Evolutionary conservation across 2,329 filamentous ascomycete genomes (phyloP).

Genomic region (Xylaria sp.): DNA sequence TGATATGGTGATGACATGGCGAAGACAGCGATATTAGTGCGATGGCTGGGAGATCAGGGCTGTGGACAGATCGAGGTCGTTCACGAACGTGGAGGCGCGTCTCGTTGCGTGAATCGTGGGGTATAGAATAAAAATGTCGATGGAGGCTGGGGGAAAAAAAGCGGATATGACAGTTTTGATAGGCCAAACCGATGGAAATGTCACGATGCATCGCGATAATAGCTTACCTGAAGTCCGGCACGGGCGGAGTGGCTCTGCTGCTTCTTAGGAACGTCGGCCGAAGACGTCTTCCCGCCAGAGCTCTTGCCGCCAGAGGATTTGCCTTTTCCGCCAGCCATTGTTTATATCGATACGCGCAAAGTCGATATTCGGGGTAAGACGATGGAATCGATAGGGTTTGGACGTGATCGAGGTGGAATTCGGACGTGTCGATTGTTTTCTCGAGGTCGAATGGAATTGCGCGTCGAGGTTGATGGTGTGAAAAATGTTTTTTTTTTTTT

Average conservation of each 20-base stretch:
- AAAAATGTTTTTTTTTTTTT: slow-evolving; percentile 33
- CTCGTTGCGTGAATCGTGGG: slow-evolving; percentile 25
- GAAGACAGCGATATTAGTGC: not conserved
- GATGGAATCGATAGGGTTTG: slow-evolving; percentile 4
- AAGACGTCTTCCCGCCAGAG: slow-evolving; percentile 40
- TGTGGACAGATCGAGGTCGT: not conserved
- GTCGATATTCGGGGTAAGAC: slow-evolving; percentile 9
- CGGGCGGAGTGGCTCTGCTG: slow-evolving; percentile 94
- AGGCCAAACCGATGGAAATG: slow-evolving; percentile 18
- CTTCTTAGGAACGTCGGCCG: slow-evolving; percentile 74
- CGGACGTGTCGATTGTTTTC: slow-evolving; percentile 16
- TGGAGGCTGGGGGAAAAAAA: slow-evolving; percentile 4
- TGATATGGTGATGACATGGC: not conserved
- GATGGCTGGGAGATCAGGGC: not conserved
- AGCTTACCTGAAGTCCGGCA: slow-evolving; percentile 89
- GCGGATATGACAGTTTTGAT: slow-evolving; percentile 21
- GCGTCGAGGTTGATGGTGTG: slow-evolving; percentile 30
- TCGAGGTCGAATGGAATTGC: slow-evolving; percentile 24
- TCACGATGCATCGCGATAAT: slow-evolving; percentile 21
- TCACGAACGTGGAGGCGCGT: slow-evolving; percentile 11
- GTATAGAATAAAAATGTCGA: slow-evolving; percentile 14
- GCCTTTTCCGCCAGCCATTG: slow-evolving; percentile 87
- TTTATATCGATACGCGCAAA: slow-evolving; percentile 34
- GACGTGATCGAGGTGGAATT: slow-evolving; percentile 1
- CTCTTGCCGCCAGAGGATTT: slow-evolving; percentile 80